Percentiles rank a stretch among this genome's conserved stretches.
Conservation (phyloP, 1,284 basidiomycete genomes). For the Wolfiporia cocos region DNA sequence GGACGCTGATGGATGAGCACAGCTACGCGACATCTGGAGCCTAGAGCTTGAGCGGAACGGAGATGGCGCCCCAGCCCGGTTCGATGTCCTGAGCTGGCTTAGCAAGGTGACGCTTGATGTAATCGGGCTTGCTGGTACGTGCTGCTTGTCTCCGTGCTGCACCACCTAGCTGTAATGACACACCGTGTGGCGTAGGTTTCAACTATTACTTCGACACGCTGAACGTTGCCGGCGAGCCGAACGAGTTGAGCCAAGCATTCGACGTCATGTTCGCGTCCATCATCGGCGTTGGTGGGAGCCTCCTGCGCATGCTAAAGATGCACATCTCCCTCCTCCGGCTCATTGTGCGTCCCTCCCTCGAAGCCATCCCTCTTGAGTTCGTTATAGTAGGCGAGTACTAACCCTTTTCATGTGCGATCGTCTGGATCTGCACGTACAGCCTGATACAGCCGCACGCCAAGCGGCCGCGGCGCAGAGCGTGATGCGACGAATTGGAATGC, state of each 20-base stretch:
- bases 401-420: no score
- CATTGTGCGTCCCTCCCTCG: slow-evolving; percentile 11
- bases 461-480: slow-evolving; percentile 19
- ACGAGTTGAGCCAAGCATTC: slow-evolving; percentile 38
- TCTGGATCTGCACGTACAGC: no score
- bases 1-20: background rate
- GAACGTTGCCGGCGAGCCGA: slow-evolving; percentile 20
- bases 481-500: slow-evolving; percentile 30
- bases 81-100: slow-evolving; percentile 38
- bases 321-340: slow-evolving; percentile 9
- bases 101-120: slow-evolving; percentile 42
- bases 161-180: background rate
- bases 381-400: no score
- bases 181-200: slow-evolving; percentile 31
- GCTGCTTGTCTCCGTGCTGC: no score
- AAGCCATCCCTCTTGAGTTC: no score
- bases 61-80: slow-evolving; percentile 10
- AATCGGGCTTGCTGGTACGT: slow-evolving; percentile 40
- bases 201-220: slow-evolving; percentile 45
- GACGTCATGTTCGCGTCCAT: slow-evolving; percentile 13
- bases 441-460: slow-evolving; percentile 19
- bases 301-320: background rate
- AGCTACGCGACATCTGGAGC: slow-evolving; percentile 27
- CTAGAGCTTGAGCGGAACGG: slow-evolving; percentile 7
- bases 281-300: background rate